Conservation (phyloP, 345 rosid species). For the Rhodamnia rubescens region DNA sequence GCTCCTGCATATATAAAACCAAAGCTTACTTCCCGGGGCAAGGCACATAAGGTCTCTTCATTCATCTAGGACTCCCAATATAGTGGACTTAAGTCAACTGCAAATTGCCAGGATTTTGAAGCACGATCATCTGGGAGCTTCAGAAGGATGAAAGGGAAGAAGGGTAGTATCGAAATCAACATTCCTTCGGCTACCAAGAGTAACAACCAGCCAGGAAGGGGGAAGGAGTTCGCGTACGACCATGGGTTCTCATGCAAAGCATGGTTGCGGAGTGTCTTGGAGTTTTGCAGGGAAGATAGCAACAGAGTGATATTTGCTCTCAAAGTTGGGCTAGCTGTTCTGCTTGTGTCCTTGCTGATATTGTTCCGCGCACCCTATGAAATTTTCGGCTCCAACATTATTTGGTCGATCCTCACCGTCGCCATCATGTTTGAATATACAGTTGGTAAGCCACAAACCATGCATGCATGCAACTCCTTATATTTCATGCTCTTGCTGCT, state of each 20-base stretch:
- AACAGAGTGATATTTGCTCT: constrained; percentile 41
- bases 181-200: constrained; percentile 19
- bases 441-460: constrained; percentile 30
- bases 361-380: constrained; percentile 47
- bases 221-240: background rate
- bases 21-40: background rate
- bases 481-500: background rate
- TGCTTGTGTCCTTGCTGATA: constrained; percentile 51
- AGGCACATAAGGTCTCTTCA: background rate
- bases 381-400: constrained; percentile 44
- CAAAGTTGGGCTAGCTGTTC: constrained; percentile 60
- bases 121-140: background rate
- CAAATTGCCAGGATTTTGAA: background rate
- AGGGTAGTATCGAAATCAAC: constrained; percentile 26
- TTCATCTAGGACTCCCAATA: background rate
- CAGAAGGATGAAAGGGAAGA: constrained; percentile 51
- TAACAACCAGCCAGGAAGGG: constrained; percentile 1
- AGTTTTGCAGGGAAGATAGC: constrained; percentile 41
- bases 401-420: constrained; percentile 70
- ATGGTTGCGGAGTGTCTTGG: constrained; percentile 37
- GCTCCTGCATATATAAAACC: background rate
- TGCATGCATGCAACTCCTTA: background rate
- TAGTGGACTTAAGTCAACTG: background rate
- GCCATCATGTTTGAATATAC: constrained; percentile 64
- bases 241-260: constrained; percentile 12